Percentiles rank a stretch among this genome's conserved stretches.
Evolutionary conservation across 257 asterid genomes (phyloP).

Genomic region (Solanum stenotomum): DNA sequence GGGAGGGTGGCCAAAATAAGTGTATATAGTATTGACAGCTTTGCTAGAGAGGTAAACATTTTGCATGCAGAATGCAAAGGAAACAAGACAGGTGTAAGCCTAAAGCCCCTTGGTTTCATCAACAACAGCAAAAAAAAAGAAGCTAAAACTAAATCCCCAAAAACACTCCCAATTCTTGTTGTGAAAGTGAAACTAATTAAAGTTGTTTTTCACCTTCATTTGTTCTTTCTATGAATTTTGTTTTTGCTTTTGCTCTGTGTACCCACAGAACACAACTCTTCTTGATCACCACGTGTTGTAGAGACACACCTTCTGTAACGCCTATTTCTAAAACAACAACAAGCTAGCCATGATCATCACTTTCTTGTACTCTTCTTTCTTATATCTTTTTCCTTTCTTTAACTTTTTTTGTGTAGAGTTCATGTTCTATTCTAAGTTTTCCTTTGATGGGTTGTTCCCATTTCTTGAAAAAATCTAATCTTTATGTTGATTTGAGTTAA

Average conservation of each 20-base stretch:
- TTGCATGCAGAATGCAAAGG: neutral
- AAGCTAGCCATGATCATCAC: neutral
- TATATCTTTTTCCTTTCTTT: neutral
- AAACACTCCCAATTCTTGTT: neutral
- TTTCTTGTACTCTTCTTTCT: neutral
- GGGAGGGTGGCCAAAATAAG: neutral
- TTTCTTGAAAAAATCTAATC: neutral
- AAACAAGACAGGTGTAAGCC: neutral
- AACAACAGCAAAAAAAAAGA: neutral
- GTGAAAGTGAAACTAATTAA: neutral
- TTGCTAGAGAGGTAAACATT: neutral
- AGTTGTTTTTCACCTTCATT: neutral
- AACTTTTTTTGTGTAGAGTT: neutral
- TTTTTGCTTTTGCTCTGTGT: neutral
- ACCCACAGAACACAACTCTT: slow-evolving; percentile 10
- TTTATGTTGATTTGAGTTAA: neutral
- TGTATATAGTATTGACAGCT: neutral
- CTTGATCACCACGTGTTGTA: slow-evolving; percentile 47
- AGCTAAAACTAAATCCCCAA: neutral
- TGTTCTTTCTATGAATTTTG: neutral
- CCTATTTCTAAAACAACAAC: neutral
- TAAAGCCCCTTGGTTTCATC: neutral
- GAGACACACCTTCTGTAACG: slow-evolving; percentile 5
- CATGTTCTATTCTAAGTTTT: neutral
- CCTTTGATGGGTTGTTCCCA: neutral